A percentile compares a stretch with the other conserved stretches of the same genome.
phyloP scores from a whole-genome alignment of 768 basidiomycete species.

The Suillus cothurnatus region DNA sequence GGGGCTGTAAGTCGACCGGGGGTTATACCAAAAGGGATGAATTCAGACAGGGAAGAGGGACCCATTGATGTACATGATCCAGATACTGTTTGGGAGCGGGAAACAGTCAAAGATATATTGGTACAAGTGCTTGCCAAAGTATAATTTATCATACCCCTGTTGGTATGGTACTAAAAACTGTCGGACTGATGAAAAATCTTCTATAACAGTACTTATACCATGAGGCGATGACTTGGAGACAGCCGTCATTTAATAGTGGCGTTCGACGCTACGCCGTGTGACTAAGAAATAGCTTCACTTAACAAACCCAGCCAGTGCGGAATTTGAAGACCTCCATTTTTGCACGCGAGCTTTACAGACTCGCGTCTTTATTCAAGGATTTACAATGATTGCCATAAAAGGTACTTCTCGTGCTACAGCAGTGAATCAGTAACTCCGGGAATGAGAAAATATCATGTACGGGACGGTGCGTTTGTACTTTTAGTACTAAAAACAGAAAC shows the following conservation, averaged over 20 bases:
- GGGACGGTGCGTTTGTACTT: no score
- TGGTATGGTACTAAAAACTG: conserved; percentile 2
- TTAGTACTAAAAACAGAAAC: background rate
- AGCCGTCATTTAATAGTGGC: background rate
- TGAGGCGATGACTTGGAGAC: conserved; percentile 3
- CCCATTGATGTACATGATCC: background rate
- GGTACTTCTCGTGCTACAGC: background rate
- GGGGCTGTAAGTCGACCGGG: conserved; percentile 44
- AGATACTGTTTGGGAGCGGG: conserved; percentile 38
- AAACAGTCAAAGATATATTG: conserved; percentile 67
- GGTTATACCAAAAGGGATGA: conserved; percentile 17
- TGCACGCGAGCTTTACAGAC: background rate
- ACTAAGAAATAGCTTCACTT: background rate
- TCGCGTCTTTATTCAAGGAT: background rate
- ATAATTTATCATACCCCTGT: conserved; percentile 20
- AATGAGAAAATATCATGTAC: background rate
- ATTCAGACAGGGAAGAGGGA: conserved; percentile 5
- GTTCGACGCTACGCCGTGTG: background rate
- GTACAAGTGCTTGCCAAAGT: conserved; percentile 59
- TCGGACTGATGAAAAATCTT: background rate
- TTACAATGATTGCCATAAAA: background rate
- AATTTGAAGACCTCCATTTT: background rate
- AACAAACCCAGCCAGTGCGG: background rate
- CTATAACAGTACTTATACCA: background rate
- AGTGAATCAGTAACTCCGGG: background rate